Percentiles rank a stretch among this genome's conserved stretches.
Evolutionary conservation across 164 flowering plant genomes (phyloP).

Genomic region (Brasenia schreberi): DNA sequence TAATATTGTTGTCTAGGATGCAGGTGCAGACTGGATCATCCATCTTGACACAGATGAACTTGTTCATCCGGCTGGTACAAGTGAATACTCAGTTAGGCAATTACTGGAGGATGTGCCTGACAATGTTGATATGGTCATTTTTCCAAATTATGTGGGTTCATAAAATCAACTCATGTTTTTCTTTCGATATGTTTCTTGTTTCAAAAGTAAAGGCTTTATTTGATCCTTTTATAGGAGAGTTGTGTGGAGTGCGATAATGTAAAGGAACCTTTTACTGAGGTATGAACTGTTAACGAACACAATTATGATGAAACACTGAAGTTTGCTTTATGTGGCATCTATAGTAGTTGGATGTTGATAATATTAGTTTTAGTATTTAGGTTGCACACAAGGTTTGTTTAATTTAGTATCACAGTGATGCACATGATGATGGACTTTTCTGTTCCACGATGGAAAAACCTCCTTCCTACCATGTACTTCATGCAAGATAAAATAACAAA

Average conservation of each 20-base stretch:
- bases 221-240: conserved; percentile 55
- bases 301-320: no score
- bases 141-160: conserved; percentile 92
- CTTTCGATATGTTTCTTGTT: not conserved
- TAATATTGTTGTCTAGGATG: conserved; percentile 27
- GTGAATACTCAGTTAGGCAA: conserved; percentile 66
- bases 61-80: conserved; percentile 78
- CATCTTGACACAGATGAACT: conserved; percentile 97
- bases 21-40: conserved; percentile 87
- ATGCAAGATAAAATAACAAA: no score
- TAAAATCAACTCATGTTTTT: not conserved
- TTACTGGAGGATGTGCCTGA: conserved; percentile 66
- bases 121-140: conserved; percentile 80
- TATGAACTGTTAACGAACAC: conserved; percentile 9
- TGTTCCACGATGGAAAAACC: no score
- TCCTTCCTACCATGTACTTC: no score
- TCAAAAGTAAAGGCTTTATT: not conserved
- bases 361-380: no score
- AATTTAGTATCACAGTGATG: no score
- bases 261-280: conserved; percentile 90
- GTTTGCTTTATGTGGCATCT: no score
- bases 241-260: conserved; percentile 75
- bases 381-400: no score
- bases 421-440: no score
- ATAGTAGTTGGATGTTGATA: no score